phyloP scores from a whole-genome alignment of 1,139 yeast species.

The Taphrina pruni region DNA sequence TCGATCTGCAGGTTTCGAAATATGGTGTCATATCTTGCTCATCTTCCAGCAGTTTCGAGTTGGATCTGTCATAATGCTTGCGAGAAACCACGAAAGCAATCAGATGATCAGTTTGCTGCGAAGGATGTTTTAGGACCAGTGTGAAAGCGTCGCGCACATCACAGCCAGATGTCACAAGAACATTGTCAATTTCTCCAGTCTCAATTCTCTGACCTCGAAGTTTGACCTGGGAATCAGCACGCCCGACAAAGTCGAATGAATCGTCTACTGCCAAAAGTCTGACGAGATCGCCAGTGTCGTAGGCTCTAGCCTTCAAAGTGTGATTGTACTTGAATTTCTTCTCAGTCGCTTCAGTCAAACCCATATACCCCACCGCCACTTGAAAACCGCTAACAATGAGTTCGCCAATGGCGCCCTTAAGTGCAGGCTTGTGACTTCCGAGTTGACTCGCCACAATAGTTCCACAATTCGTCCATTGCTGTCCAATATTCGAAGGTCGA shows the following conservation, averaged over 20 bases:
- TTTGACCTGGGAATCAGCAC: slow-evolving; percentile 48
- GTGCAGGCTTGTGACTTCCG: slow-evolving; percentile 43
- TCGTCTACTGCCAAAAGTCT: slow-evolving; percentile 45
- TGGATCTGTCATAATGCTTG: background rate
- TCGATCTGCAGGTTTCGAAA: slow-evolving; percentile 38
- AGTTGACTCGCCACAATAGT: slow-evolving; percentile 43
- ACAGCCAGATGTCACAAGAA: slow-evolving; percentile 39
- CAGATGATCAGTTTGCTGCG: slow-evolving; percentile 45
- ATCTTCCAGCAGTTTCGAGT: background rate
- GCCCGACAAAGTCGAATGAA: slow-evolving; percentile 47
- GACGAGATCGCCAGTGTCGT: slow-evolving; percentile 48
- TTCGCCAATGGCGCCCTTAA: slow-evolving; percentile 48
- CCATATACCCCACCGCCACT: slow-evolving; percentile 47
- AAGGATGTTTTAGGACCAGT: slow-evolving; percentile 44
- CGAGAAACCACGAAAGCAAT: slow-evolving; percentile 43
- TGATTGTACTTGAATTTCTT: slow-evolving; percentile 40
- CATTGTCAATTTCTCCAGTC: slow-evolving; percentile 47
- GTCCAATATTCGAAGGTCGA: slow-evolving; percentile 47
- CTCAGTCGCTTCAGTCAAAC: slow-evolving; percentile 44
- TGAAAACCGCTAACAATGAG: slow-evolving; percentile 47
- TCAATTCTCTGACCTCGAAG: slow-evolving; percentile 48
- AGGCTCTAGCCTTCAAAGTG: slow-evolving; percentile 37
- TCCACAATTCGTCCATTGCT: slow-evolving; percentile 48
- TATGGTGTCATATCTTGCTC: background rate
- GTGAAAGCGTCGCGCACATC: slow-evolving; percentile 43